Base-by-base conservation (phyloP, 2,329 filamentous ascomycete species). In the Pseudogymnoascus verrucosus region DNA sequence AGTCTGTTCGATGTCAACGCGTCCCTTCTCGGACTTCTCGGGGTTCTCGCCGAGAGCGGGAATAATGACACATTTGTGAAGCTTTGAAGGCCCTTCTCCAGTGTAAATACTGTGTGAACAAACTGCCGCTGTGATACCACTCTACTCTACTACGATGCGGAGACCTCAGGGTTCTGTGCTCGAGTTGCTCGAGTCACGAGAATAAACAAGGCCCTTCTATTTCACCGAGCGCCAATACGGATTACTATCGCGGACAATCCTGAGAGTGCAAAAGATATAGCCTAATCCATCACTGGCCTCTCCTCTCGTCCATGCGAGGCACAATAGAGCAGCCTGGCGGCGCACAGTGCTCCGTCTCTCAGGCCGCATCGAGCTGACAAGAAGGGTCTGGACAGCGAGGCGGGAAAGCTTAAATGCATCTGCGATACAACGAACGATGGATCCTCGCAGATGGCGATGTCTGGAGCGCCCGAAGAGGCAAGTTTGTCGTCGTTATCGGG, bases 401-500 rank as follows among this genome's bases (percentile, higher is more conserved):
- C n/a, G 44, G 47, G 23, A 54, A 54, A 54, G 47, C 47, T 54
- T 54, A 54, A 54, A 6, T 54, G 47, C 26, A 28, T 54, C 8
- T 26, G 19, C 47, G 26, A 54, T 16, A 31, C n/a, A 54, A 16
- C 26, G 26, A 54, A 54, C 4, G 47, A 54, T 54, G 47, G 47
- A 54, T 31, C n/a, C 26, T 54, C 47, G 47, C 26, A 31, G 47
- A 8, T 31, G 14, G 26, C 47, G 23, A 54, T 26, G 23, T 54
- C 47, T 54, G 23, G 23, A 54, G 23, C 23, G 47, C 47, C 47
- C 23, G 47, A 54, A n/a, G 47, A 19, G 47, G 47, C 47, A 54
- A 54, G 47, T 54, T 54, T 54, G 47, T 31, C n/a, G 47, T 54
- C 47, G 26, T 54, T 54, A 54, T 54, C 47, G 42, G 47, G 23